Base-by-base conservation (phyloP, 2,329 filamentous ascomycete species). In the Lecanosticta acicola region DNA sequence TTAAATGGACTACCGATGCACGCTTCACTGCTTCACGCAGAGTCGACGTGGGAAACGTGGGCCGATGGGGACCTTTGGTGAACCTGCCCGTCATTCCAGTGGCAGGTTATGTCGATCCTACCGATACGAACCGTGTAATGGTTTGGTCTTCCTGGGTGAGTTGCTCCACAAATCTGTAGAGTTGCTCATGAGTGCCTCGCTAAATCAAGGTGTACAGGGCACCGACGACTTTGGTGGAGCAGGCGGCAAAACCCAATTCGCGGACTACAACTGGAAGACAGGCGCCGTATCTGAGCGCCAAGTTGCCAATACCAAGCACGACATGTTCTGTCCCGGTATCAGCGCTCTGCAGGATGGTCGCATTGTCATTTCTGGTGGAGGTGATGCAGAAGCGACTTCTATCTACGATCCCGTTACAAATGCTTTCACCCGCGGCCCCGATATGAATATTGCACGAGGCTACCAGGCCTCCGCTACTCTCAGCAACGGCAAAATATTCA, bases 251-350 rank as follows among this genome's bases (percentile, higher is more conserved):
- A 49, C 47, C 13, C 43, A 46, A 34, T 45, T 43, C 26, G 34
- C 50, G 5, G 43, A 47, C 16, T 53, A 45, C 40, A 43, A 53
- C 24, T 47, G 35, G 35, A 37, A 43, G 43, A 47, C 46, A 1
- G 43, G 46, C 18, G 41, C 21, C 10, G 47, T 55, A 3, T 48
- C 41, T 21, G 32, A 49, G 24, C 41, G 49, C 10, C 34, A 32
- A 14, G 45, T 71, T 2, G 53, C 53, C 7, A 61, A 74, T 47
- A 77, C 72, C 0, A 54, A 67, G 3, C 73, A 77, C 52, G 74
- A 78, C 54, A 78, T 78, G 75, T 78, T 78, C 52, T 79, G 77
- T 54, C 76, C 77, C 0, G 78, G 76, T 2, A 75, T 79, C 41
- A 73, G 69, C 5, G 60, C 73, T 10, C 71, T 75, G 45, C 68